Evolutionary conservation across 225 moss, liverwort and hornwort species (phyloP).

Genomic region (Neckera pumila): DNA sequence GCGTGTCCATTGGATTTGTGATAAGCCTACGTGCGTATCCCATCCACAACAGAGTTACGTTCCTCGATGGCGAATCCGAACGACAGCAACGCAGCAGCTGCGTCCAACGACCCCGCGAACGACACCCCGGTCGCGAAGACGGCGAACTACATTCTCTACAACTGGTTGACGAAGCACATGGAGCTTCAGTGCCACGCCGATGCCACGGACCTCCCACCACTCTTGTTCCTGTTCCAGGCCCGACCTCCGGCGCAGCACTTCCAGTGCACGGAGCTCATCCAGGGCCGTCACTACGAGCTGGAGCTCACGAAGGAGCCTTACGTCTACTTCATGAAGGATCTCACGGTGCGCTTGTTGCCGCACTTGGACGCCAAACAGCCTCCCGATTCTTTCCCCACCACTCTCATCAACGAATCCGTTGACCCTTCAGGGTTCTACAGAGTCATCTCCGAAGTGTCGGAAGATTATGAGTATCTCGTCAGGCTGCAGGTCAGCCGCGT

Average conservation of each 20-base stretch:
- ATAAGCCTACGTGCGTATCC: background rate
- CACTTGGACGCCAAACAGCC: background rate
- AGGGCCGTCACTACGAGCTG: background rate
- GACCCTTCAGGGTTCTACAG: slow-evolving; percentile 15
- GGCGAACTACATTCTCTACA: background rate
- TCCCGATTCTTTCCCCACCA: background rate
- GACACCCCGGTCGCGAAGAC: background rate
- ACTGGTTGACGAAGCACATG: slow-evolving; percentile 16
- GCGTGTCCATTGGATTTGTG: background rate
- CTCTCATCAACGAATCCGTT: background rate
- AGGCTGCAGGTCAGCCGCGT: slow-evolving; percentile 5
- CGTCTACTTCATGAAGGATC: slow-evolving; percentile 12
- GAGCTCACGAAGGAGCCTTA: background rate
- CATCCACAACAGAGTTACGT: too few relatives aligned
- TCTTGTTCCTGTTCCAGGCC: background rate
- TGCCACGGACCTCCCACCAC: background rate
- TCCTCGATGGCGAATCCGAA: background rate
- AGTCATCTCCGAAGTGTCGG: background rate
- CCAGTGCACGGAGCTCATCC: background rate
- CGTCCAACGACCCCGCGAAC: background rate
- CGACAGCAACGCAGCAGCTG: background rate
- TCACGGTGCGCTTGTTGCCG: slow-evolving; percentile 5
- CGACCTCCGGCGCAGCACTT: background rate
- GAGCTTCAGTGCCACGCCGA: background rate
- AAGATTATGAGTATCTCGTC: slow-evolving; percentile 10